Percentiles rank a stretch among this genome's conserved stretches.
phyloP scores from a whole-genome alignment of 2,329 filamentous ascomycete species.

The Trichoderma asperellum region DNA sequence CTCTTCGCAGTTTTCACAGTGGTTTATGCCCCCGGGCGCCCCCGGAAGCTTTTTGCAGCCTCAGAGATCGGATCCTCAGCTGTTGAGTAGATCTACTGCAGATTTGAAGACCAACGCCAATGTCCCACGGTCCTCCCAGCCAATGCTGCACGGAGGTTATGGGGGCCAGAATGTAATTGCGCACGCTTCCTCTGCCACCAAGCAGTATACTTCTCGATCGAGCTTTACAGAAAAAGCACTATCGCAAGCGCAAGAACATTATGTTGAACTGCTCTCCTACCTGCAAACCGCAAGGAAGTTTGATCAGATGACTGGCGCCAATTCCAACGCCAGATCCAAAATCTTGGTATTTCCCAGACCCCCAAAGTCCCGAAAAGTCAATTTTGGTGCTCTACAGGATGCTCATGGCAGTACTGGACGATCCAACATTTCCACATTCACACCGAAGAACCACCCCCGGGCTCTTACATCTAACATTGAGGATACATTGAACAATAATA shows the following conservation, averaged over 20 bases:
- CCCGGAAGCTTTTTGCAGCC: background rate
- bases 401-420: constrained; percentile 5
- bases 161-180: background rate
- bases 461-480: constrained; percentile 20
- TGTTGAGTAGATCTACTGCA: background rate
- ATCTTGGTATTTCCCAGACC: constrained; percentile 61
- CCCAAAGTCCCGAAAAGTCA: constrained; percentile 41
- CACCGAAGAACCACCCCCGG: background rate
- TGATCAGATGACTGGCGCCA: constrained; percentile 45
- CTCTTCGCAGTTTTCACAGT: background rate
- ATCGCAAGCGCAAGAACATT: constrained; percentile 71
- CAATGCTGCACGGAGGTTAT: constrained; percentile 2
- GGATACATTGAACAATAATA: background rate
- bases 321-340: constrained; percentile 48
- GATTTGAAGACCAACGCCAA: background rate
- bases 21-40: background rate
- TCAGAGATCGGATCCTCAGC: constrained; percentile 3
- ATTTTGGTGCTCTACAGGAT: background rate
- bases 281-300: constrained; percentile 63
- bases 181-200: background rate
- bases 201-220: constrained; percentile 29
- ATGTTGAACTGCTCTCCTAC: constrained; percentile 70
- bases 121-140: background rate
- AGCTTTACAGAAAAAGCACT: constrained; percentile 71
- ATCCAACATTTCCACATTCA: background rate